phyloP scores from a whole-genome alignment of 2,329 filamentous ascomycete species.

The Neofusicoccum parvum region DNA sequence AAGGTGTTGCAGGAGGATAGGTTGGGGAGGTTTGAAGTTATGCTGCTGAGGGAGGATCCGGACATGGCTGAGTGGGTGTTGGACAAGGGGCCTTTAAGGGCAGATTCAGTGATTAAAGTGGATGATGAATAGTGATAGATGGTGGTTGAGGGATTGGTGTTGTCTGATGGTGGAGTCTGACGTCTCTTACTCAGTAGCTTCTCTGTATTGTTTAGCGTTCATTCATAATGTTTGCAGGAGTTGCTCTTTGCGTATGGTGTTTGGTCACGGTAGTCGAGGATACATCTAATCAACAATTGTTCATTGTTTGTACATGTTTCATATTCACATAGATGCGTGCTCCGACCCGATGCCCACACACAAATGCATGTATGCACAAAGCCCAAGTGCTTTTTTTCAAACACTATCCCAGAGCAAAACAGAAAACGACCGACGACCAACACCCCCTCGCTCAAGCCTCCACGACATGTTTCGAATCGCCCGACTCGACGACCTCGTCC shows the following conservation, averaged over 20 bases:
- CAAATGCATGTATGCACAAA: background rate
- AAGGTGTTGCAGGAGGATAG: constrained; percentile 17
- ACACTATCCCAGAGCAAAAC: background rate
- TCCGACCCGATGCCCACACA: background rate
- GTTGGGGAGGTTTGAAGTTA: constrained; percentile 13
- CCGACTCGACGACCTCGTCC: background rate
- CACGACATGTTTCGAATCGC: background rate
- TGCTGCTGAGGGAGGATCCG: constrained; percentile 7
- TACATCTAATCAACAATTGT: no score
- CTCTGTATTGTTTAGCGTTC: no score
- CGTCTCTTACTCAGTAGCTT: background rate
- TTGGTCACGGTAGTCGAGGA: background rate
- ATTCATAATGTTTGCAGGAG: background rate
- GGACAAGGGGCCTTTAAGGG: constrained; percentile 14
- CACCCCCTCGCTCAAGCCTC: background rate
- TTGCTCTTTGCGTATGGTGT: background rate
- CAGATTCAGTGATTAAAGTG: background rate
- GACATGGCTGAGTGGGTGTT: constrained; percentile 3
- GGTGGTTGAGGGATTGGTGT: background rate
- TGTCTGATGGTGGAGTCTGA: no score
- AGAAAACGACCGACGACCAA: background rate
- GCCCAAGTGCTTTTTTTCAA: background rate
- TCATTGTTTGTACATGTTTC: background rate
- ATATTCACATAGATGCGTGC: background rate
- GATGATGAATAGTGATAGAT: background rate